Evolutionary conservation across 345 rosid species (phyloP).

Genomic region (Eucalyptus shirleyi): DNA sequence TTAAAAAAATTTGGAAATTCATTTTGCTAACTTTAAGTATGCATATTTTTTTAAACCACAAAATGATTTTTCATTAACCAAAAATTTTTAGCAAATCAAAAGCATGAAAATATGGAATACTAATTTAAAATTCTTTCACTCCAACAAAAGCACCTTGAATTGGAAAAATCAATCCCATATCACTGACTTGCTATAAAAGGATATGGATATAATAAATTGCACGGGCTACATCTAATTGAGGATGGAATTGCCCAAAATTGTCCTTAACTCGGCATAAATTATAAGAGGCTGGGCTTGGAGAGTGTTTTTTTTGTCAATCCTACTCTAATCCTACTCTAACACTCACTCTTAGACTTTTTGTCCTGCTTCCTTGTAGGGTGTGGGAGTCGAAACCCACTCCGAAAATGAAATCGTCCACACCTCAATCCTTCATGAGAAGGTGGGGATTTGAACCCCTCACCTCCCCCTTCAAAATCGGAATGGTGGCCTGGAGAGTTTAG

Average conservation of each 20-base stretch:
- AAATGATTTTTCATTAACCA: no score
- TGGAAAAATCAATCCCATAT: not conserved
- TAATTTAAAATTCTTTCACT: not conserved
- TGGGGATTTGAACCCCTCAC: no score
- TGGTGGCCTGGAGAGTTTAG: not conserved
- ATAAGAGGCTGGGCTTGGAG: not conserved
- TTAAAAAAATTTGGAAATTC: no score
- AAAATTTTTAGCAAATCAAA: no score
- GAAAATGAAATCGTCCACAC: no score
- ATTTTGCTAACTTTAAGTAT: no score
- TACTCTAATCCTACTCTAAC: no score
- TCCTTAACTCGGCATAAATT: not conserved
- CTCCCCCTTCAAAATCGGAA: no score
- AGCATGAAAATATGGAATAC: not conserved
- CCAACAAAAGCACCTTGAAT: not conserved
- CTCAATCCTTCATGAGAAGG: no score
- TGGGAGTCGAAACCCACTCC: no score
- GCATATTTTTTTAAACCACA: not conserved
- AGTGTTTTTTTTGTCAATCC: no score
- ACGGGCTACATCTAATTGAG: not conserved
- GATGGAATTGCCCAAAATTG: not conserved
- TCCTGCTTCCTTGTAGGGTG: rapidly evolving
- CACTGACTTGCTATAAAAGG: not conserved
- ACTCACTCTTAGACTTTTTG: no score
- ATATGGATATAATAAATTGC: not conserved